Evolutionary conservation across 2,329 filamentous ascomycete species (phyloP), one percentile per base, ranked within the genome.

Genomic region (Colletotrichum eremochloae): DNA sequence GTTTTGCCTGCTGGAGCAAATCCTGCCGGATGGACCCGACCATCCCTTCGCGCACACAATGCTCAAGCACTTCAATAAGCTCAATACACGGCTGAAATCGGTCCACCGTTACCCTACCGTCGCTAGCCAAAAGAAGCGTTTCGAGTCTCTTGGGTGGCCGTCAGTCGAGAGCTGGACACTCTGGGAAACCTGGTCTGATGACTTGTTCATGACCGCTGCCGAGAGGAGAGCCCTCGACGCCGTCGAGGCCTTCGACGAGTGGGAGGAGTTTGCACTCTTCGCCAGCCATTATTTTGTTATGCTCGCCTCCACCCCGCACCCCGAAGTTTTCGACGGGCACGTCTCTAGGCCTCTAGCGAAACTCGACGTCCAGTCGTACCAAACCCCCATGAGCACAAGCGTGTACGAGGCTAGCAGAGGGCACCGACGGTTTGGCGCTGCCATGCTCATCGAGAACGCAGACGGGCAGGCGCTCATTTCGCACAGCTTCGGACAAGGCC

Each of bases 251-350:
- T 98, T 98, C 78, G 96, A 98, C 80, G 95, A 98, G 81, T 97
- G 94, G 94, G 96, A 98, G 81, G 96, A 98, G 77, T 95, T 98
- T 78, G 91, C 93, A 2, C 84, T 97, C 0, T 97, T 97, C 80
- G 90, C 89, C 2, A 91, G 91, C 44, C 95, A 98, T 81, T 97
- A 97, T 81, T 93, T 95, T 76, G 82, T 98, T 55, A 85, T 97
- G 11, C 85, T 90, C 63, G 94, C 94, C 18, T 86, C 84, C 53
- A 89, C 50, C 29, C 46, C 36, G 4, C 5, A 48, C 18, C 4
- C 46, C 75, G 24, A 71, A 70, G 4, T 42, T 24, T 24, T 24
- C 29, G 7, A 42, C 60, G 55, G 55, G 18, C 18, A 66, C 75
- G 31, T 60, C 12, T 63, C 60, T 42, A 61, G 40, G 36, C 31